Conservation (phyloP, 2,329 filamentous ascomycete species). For the Colletotrichum nymphaeae region DNA sequence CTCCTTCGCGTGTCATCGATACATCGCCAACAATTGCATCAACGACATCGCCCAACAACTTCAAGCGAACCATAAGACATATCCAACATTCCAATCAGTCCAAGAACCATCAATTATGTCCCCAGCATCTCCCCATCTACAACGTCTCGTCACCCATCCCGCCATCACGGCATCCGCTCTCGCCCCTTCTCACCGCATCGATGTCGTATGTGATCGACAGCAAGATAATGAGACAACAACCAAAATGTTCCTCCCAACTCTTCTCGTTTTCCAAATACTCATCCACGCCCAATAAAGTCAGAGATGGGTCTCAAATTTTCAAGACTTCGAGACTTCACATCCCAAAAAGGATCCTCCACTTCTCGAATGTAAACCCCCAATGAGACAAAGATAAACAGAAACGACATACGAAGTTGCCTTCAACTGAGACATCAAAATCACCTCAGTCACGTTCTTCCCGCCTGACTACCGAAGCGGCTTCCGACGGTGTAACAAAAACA, state of each 20-base stretch:
- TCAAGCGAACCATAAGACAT: neutral
- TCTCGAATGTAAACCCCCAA: neutral
- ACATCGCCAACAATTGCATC: too few relatives aligned
- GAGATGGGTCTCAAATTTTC: neutral
- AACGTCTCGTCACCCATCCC: neutral
- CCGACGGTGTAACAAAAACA: neutral
- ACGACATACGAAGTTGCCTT: neutral
- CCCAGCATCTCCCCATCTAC: neutral
- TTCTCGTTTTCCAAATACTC: neutral
- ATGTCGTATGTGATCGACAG: neutral
- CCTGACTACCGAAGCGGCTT: neutral
- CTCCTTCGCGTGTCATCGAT: too few relatives aligned
- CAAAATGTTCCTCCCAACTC: neutral
- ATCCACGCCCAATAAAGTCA: neutral
- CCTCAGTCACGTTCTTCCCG: neutral
- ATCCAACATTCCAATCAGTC: neutral
- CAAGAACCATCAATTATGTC: fast-evolving
- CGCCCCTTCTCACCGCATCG: neutral
- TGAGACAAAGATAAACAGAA: neutral
- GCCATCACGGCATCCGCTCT: neutral
- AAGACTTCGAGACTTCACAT: neutral
- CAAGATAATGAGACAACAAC: neutral
- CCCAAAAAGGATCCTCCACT: too few relatives aligned
- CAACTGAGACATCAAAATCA: neutral
- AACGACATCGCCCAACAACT: neutral